Evolutionary conservation across 2,329 filamentous ascomycete species (phyloP).

Genomic region (Pseudopithomyces chartarum): DNA sequence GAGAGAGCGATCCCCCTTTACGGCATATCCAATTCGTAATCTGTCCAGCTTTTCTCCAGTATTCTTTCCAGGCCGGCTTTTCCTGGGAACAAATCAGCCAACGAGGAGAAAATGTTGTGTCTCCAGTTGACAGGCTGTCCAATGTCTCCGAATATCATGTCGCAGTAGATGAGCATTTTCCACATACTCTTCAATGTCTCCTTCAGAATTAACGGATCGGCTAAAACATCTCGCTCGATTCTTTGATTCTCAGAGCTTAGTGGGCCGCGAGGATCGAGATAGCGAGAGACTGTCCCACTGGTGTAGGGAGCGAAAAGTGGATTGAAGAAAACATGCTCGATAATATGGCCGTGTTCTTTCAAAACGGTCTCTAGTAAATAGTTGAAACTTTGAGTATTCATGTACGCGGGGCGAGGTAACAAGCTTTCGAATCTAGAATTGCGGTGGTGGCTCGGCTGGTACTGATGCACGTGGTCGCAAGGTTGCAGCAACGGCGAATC

Average conservation of each 20-base stretch:
- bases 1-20: neutral
- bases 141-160: neutral
- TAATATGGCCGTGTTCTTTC: conserved; percentile 1
- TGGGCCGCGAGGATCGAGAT: neutral
- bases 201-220: neutral
- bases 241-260: neutral
- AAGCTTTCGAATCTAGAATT: neutral
- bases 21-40: neutral
- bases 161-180: neutral
- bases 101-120: neutral
- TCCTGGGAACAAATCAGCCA: neutral
- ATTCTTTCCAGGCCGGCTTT: neutral
- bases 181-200: neutral
- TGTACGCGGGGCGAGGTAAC: neutral
- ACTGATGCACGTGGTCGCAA: neutral
- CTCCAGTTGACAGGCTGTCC: neutral
- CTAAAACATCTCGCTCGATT: neutral
- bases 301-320: neutral
- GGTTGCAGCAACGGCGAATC: neutral
- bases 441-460: neutral
- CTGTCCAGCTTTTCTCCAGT: neutral
- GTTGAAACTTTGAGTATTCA: conserved; percentile 1
- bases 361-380: neutral
- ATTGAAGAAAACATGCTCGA: conserved; percentile 2
- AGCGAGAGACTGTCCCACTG: neutral